These are phyloP conservation scores for Castanea crenata DNA, from an alignment of 306 rosid genomes.

Conservation along the genomic window DNA sequence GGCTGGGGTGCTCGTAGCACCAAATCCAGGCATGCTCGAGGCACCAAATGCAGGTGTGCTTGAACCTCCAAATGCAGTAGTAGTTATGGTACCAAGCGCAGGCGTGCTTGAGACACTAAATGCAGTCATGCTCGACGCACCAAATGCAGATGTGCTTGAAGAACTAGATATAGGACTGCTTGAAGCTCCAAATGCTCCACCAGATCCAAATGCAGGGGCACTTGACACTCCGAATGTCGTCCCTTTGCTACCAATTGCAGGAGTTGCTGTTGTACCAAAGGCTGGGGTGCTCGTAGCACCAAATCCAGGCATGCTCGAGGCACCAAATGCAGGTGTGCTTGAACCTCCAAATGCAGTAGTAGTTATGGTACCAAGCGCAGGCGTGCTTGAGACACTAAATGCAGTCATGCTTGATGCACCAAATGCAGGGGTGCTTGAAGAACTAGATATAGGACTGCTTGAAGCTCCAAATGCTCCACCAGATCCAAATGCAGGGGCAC, in stretches of 20 bases:
- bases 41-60: conserved; percentile 46
- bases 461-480: conserved; percentile 77
- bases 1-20: conserved; percentile 45
- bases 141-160: conserved; percentile 63
- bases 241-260: conserved; percentile 72
- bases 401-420: conserved; percentile 45
- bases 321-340: conserved; percentile 43
- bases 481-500: conserved; percentile 60
- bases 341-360: conserved; percentile 82
- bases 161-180: not conserved
- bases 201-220: conserved; percentile 68
- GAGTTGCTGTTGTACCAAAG: conserved; percentile 57
- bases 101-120: conserved; percentile 61
- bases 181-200: conserved; percentile 22
- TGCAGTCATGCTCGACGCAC: conserved; percentile 23
- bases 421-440: conserved; percentile 37
- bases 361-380: conserved; percentile 53
- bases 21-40: conserved; percentile 45
- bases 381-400: conserved; percentile 48
- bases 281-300: conserved; percentile 50
- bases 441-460: conserved; percentile 42
- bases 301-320: conserved; percentile 38
- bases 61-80: conserved; percentile 34
- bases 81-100: conserved; percentile 68
- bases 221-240: conserved; percentile 63